Percentiles rank a stretch among this genome's conserved stretches.
Conservation (phyloP, 177 flowering plant species). For the Vitis hybrid region DNA sequence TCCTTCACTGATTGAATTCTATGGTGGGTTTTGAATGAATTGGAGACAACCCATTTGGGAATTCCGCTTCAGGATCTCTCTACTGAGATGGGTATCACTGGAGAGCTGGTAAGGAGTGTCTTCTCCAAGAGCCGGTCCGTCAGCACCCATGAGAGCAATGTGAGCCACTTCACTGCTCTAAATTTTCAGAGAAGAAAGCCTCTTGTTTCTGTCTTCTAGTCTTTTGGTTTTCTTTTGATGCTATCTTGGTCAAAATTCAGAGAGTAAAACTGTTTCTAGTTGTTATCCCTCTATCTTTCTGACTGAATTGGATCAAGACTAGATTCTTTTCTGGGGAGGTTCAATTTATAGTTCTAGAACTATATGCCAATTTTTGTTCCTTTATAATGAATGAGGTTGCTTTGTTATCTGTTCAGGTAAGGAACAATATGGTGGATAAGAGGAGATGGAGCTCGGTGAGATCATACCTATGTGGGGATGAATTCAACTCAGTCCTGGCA, state of each 20-base stretch:
- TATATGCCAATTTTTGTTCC: background rate
- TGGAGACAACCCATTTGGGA: constrained; percentile 27
- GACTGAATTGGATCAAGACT: background rate
- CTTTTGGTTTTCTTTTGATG: constrained; percentile 10
- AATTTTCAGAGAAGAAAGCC: too few relatives aligned
- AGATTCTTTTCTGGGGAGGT: background rate
- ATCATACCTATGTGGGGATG: constrained; percentile 82
- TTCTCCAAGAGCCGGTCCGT: constrained; percentile 62
- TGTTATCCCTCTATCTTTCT: background rate
- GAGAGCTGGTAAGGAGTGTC: constrained; percentile 61
- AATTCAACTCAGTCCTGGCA: constrained; percentile 61
- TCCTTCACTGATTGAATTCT: constrained; percentile 10
- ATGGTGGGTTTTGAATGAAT: constrained; percentile 12
- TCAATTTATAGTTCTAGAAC: background rate
- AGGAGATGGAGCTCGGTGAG: constrained; percentile 65
- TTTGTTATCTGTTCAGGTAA: constrained; percentile 28
- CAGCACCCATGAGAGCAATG: constrained; percentile 40
- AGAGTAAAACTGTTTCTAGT: background rate
- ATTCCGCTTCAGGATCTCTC: constrained; percentile 15
- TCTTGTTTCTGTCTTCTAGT: background rate
- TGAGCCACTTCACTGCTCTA: constrained; percentile 23
- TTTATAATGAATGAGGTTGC: background rate
- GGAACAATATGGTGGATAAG: constrained; percentile 39
- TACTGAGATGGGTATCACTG: constrained; percentile 69
- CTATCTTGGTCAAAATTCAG: constrained; percentile 6